Base-by-base conservation (phyloP, 805 yeast genomes). In the Saccharomycopsis malanga region DNA sequence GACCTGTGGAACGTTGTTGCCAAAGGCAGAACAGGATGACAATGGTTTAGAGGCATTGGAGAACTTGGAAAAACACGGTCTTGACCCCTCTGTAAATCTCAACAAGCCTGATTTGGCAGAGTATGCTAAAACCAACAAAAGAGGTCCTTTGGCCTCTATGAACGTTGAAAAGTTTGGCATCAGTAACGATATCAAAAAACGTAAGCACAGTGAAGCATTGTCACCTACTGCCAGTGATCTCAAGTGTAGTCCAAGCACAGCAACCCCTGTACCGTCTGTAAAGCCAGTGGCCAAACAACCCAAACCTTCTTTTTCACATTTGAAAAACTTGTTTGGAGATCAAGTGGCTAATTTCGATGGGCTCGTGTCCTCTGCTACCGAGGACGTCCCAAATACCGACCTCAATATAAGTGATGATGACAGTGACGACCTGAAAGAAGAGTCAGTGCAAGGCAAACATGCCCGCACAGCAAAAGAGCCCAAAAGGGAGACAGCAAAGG, bases 1-100 rank as follows among this genome's bases (percentile, higher is more conserved):
- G 53, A 70, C 69, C 20, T 81, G 87, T 60, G 87, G 87, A 21
- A 73, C 71, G 34, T 67, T 74, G 1, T 58, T 79, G 37, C 76
- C 74, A 0, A 72, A 68, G 18, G 65, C 66, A 14, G 81, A 80
- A 54, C 87, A 81, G 55, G 82, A 74, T 48, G 71, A 73, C 30
- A 72, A 74, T 30, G 80, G 80, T 0, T 55, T 66, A 3, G 65
- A 68, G 27, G 58, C 64, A 1, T 34, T 74, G 5, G 61, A 60
- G 22, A 60, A 58, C 25, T 54, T 76, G 46, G 60, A 55, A 40
- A 60, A 58, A n/a, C 53, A 49, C 14, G 51, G 54, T 14, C 44
- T 52, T 17, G 53, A 52, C 15, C 55, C 55, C 5, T n/a, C 40
- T 4, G 40, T 43, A 2, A 52, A 52, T 23, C 44, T 49, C 32